Percentiles rank a stretch among this genome's conserved stretches.
phyloP scores from a whole-genome alignment of 2,329 filamentous ascomycete species.

The Nakataea oryzae region DNA sequence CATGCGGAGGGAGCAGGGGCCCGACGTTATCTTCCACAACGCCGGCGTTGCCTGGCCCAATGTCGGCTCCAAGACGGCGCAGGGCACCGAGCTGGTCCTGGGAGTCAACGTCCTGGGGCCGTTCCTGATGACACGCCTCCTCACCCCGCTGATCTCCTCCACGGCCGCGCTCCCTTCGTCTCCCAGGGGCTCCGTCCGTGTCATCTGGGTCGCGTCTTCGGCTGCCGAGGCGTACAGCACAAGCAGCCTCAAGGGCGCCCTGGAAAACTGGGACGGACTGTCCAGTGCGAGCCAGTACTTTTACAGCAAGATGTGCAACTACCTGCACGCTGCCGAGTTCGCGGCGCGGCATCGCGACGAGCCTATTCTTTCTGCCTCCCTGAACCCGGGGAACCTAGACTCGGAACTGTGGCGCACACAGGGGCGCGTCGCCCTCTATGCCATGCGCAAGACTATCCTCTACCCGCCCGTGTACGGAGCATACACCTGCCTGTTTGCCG shows the following conservation, averaged over 20 bases:
- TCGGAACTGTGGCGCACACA: slow-evolving; percentile 24
- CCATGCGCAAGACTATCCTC: slow-evolving; percentile 16
- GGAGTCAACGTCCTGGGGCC: slow-evolving; percentile 14
- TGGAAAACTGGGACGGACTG: not conserved
- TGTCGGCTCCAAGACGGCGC: slow-evolving; percentile 15
- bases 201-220: slow-evolving; percentile 11
- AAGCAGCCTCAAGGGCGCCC: slow-evolving; percentile 6
- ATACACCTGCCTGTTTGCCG: slow-evolving; percentile 37
- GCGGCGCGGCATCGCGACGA: slow-evolving; percentile 6
- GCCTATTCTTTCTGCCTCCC: slow-evolving; percentile 8
- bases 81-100: slow-evolving; percentile 13
- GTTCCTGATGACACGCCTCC: slow-evolving; percentile 14
- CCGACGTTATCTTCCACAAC: slow-evolving; percentile 27
- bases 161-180: slow-evolving; percentile 5
- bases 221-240: slow-evolving; percentile 7
- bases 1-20: slow-evolving; percentile 14
- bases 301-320: slow-evolving; percentile 10
- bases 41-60: slow-evolving; percentile 23
- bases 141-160: slow-evolving; percentile 10
- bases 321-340: slow-evolving; percentile 10
- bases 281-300: slow-evolving; percentile 1
- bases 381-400: slow-evolving; percentile 29
- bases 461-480: slow-evolving; percentile 26
- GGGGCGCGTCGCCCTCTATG: slow-evolving; percentile 10
- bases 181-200: slow-evolving; percentile 7